Evolutionary conservation across 2,329 filamentous ascomycete genomes (phyloP).

Genomic region (Tolypocladium endophyticum): DNA sequence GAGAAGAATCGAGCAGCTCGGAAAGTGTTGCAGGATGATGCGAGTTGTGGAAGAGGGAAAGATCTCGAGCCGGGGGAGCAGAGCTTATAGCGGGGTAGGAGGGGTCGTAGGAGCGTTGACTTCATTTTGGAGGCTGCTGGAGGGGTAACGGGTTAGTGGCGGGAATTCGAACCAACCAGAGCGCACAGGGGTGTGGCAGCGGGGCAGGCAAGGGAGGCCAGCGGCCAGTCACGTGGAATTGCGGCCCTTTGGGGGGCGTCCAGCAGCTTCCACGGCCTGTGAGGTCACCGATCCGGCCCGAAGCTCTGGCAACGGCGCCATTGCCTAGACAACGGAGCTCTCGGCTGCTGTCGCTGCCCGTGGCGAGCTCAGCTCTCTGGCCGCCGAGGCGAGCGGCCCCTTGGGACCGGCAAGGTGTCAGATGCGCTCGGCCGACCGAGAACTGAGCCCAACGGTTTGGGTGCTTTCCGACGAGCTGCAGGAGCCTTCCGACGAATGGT

Average conservation of each 20-base stretch:
- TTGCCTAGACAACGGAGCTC: not conserved
- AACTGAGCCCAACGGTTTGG: not conserved
- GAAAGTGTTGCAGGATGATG: constrained; percentile 29
- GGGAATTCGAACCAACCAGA: constrained; percentile 15
- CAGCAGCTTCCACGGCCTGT: not conserved
- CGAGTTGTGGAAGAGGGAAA: constrained; percentile 30
- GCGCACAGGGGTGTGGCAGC: constrained; percentile 6
- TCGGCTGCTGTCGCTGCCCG: not conserved
- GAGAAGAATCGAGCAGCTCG: constrained; percentile 33
- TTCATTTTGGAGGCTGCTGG: constrained; percentile 32
- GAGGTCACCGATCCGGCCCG: not conserved
- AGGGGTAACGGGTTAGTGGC: constrained; percentile 29
- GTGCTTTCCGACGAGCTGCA: not conserved
- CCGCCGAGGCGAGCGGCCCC: not conserved
- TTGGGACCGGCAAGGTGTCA: not conserved
- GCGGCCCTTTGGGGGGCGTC: not conserved
- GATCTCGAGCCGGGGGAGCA: constrained; percentile 27
- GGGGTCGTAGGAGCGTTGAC: constrained; percentile 33
- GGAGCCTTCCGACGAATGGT: not conserved
- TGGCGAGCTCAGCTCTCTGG: not conserved
- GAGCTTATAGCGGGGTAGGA: constrained; percentile 35
- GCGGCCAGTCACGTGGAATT: constrained; percentile 17
- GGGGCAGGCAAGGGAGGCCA: constrained; percentile 6
- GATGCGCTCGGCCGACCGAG: not conserved
- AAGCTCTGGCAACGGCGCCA: not conserved